Evolutionary conservation across 192 early-diverging fungal species (phyloP).

Genomic region (Coemansia sp.): DNA sequence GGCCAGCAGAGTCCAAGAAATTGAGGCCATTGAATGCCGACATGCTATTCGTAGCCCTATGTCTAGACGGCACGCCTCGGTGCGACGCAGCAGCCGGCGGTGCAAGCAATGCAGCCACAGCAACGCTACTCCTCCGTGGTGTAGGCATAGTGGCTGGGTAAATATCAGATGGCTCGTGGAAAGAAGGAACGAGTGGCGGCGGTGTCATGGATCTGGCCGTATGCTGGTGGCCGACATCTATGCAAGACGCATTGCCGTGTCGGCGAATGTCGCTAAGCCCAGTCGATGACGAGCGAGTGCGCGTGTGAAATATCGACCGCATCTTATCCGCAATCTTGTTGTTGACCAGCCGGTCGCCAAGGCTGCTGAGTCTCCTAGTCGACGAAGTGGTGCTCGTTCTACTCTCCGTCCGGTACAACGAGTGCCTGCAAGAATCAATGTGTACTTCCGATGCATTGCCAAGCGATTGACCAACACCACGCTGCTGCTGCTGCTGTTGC

Average conservation of each 20-base stretch:
- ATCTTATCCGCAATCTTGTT: conserved; percentile 32
- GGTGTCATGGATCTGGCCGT: conserved; percentile 1
- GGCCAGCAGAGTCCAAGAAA: background rate
- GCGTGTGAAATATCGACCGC: conserved; percentile 42
- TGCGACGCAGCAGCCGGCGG: background rate
- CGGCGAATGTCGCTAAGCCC: background rate
- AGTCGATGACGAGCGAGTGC: conserved; percentile 10
- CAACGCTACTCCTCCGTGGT: background rate
- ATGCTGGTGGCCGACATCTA: background rate
- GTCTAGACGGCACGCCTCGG: background rate
- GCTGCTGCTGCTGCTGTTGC: too few species aligned
- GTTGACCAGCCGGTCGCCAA: conserved; percentile 20
- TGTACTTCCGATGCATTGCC: background rate
- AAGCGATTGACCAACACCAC: background rate
- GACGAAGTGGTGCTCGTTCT: background rate
- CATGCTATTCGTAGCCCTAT: conserved; percentile 1
- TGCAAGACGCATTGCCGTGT: background rate
- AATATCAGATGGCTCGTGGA: background rate
- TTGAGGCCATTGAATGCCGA: background rate
- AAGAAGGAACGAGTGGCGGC: background rate
- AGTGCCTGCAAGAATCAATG: background rate
- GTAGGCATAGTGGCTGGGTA: background rate
- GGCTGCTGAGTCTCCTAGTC: conserved; percentile 6
- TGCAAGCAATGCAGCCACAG: background rate
- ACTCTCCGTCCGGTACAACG: background rate